These are phyloP conservation scores for Dothistroma septosporum DNA, from an alignment of 2,329 filamentous ascomycete genomes.

Conservation along the genomic window DNA sequence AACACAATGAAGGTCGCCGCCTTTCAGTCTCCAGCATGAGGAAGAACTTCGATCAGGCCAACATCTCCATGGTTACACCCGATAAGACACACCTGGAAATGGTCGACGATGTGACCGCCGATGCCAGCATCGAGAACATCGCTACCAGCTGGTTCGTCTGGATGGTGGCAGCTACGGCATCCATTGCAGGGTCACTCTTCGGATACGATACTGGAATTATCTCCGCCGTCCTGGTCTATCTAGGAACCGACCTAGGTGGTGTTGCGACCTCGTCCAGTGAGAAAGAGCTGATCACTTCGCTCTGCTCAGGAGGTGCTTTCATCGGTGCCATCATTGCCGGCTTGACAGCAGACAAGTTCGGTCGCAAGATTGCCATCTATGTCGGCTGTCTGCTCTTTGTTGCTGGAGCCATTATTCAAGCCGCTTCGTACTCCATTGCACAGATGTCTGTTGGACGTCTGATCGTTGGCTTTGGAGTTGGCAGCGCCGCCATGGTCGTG, in stretches of 20 bases:
- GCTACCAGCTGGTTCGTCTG: constrained; percentile 23
- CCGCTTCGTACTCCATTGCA: constrained; percentile 30
- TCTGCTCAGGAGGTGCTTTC: constrained; percentile 38
- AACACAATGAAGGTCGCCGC: constrained; percentile 13
- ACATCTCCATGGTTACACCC: constrained; percentile 12
- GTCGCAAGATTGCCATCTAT: constrained; percentile 41
- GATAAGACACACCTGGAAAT: constrained; percentile 23
- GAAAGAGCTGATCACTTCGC: constrained; percentile 39
- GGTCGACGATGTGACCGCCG: constrained; percentile 8
- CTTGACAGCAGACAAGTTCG: constrained; percentile 35
- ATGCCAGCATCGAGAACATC: constrained; percentile 24
- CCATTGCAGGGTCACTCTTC: constrained; percentile 24
- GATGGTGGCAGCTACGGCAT: constrained; percentile 24
- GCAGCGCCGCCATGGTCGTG: constrained; percentile 42
- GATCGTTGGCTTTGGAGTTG: constrained; percentile 48
- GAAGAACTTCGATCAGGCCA: constrained; percentile 19
- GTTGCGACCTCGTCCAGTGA: constrained; percentile 32
- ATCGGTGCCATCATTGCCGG: constrained; percentile 38
- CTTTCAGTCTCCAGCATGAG: constrained; percentile 11
- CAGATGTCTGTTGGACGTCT: constrained; percentile 45
- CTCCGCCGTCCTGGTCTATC: constrained; percentile 37
- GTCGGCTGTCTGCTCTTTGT: constrained; percentile 40
- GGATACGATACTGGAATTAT: constrained; percentile 40
- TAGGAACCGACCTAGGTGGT: constrained; percentile 34
- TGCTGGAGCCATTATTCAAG: constrained; percentile 36